Conservation (phyloP, 78 protist species). For the Guillardia theta region DNA sequence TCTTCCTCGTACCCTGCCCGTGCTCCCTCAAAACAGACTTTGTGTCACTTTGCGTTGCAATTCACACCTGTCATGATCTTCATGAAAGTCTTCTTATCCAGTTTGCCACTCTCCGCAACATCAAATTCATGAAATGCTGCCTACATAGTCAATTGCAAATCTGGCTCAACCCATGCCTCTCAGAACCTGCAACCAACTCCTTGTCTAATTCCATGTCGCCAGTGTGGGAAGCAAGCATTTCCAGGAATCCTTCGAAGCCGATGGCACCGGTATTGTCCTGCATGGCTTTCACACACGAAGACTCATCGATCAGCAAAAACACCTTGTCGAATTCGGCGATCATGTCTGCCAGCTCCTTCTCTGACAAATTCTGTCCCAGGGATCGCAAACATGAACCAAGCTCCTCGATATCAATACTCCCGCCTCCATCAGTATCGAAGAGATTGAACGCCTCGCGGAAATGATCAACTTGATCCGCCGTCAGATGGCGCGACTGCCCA, state of each 20-base stretch:
- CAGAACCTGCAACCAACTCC: too few species aligned
- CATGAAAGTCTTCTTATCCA: too few species aligned
- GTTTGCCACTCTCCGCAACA: not conserved
- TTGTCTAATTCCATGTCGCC: not conserved
- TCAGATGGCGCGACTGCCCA: not conserved
- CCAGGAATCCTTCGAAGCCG: not conserved
- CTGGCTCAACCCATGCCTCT: too few species aligned
- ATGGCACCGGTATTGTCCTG: not conserved
- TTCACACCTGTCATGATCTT: too few species aligned
- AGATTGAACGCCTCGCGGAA: not conserved
- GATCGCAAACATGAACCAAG: slow-evolving; percentile 12
- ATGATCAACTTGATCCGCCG: not conserved
- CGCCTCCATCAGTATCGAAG: not conserved
- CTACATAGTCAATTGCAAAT: too few species aligned
- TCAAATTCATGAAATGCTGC: not conserved
- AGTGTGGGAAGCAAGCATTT: not conserved
- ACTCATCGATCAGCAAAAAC: too few species aligned
- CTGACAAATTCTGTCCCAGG: not conserved
- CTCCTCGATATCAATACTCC: not conserved
- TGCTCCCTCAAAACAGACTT: too few species aligned
- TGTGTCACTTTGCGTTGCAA: too few species aligned
- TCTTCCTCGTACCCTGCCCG: too few species aligned
- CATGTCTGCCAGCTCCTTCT: not conserved
- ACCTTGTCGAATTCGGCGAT: not conserved
- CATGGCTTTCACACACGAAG: not conserved